Evolutionary conservation across 2,329 filamentous ascomycete species (phyloP).

Genomic region (Fusarium sp.): DNA sequence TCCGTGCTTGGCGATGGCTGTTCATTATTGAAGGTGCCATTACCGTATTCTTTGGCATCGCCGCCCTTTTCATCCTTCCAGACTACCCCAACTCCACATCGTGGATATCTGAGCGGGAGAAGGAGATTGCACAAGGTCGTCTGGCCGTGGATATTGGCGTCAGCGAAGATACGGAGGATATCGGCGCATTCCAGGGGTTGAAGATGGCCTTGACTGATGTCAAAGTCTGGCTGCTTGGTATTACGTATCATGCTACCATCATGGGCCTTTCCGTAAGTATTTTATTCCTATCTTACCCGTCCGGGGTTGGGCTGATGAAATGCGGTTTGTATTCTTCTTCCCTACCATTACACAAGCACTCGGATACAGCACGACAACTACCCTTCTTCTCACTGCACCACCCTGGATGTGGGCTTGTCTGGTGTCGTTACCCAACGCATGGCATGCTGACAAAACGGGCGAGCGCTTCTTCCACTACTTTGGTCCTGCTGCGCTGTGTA

Average conservation of each 20-base stretch:
- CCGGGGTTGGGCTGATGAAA: too few species aligned
- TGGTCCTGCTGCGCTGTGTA: too few species aligned
- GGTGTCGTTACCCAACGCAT: neutral
- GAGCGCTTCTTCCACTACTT: too few species aligned
- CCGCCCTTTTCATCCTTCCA: neutral
- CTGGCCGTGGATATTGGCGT: neutral
- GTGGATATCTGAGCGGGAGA: neutral
- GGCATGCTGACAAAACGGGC: neutral
- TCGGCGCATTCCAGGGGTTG: neutral
- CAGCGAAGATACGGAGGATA: neutral
- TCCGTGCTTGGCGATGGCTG: conserved; percentile 53
- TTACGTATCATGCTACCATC: neutral
- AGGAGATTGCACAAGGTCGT: neutral
- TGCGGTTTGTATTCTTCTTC: too few species aligned
- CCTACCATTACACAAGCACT: neutral
- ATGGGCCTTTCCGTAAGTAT: neutral
- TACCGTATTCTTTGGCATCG: neutral
- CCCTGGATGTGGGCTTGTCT: neutral
- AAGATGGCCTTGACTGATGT: neutral
- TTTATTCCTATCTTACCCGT: neutral
- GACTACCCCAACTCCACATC: neutral
- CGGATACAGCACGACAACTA: neutral
- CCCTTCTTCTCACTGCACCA: neutral
- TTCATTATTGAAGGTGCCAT: neutral
- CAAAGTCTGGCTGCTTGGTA: neutral